Conservation (phyloP, 2,329 filamentous ascomycete genomes). For the Monilinia fructicola region DNA sequence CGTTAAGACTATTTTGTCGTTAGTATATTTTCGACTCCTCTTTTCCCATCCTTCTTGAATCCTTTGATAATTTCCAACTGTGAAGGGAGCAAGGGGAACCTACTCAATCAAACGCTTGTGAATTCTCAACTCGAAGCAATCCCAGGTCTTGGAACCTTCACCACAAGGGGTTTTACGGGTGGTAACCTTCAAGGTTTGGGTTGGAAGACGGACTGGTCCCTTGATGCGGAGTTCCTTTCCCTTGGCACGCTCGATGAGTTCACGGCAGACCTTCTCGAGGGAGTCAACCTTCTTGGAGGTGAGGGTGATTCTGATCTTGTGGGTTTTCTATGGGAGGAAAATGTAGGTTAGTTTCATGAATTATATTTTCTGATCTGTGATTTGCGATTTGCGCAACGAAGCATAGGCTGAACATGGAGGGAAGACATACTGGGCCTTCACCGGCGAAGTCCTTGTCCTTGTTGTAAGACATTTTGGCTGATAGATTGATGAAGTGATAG, state of each 20-base stretch:
- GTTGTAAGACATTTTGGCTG: conserved; percentile 79
- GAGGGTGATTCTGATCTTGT: conserved; percentile 98
- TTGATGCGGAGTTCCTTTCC: conserved; percentile 98
- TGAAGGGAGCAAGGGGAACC: conserved; percentile 41
- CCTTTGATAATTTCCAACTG: conserved; percentile 7
- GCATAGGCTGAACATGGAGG: neutral
- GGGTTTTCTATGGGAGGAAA: conserved; percentile 68
- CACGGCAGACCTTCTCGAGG: conserved; percentile 96
- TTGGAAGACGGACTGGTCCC: conserved; percentile 95
- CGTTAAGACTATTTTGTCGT: conserved; percentile 66
- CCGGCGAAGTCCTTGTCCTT: conserved; percentile 90
- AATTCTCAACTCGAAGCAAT: conserved; percentile 98
- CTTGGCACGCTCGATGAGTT: conserved; percentile 98
- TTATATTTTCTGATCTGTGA: neutral
- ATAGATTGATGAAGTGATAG: conserved; percentile 17
- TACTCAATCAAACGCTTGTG: conserved; percentile 97
- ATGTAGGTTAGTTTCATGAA: conserved; percentile 17
- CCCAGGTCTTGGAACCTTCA: conserved; percentile 99
- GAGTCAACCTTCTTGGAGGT: conserved; percentile 91
- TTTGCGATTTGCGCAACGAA: neutral
- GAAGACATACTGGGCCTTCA: conserved; percentile 72
- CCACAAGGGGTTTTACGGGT: conserved; percentile 97
- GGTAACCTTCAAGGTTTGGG: conserved; percentile 80
- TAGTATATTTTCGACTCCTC: conserved; percentile 26
- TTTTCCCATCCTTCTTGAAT: neutral